phyloP scores from a whole-genome alignment of 2,329 filamentous ascomycete species.

The Fusarium sp. region DNA sequence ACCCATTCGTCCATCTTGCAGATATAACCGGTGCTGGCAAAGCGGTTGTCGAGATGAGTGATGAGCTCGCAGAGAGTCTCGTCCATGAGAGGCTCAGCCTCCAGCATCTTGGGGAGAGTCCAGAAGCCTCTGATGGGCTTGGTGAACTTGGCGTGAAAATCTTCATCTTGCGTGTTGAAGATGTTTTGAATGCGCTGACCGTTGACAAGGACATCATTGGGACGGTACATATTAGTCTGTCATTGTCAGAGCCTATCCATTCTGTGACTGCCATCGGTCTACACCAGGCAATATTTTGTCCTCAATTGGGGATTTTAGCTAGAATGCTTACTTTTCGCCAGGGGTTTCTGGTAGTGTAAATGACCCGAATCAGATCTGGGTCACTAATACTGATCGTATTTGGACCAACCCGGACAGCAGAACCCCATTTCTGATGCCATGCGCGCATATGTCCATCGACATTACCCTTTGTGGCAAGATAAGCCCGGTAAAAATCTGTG shows the following conservation, averaged over 20 bases:
- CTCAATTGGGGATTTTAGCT: no score
- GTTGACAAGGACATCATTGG: conserved; percentile 32
- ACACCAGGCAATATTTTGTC: no score
- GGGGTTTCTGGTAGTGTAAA: conserved; percentile 29
- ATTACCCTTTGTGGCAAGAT: conserved; percentile 20
- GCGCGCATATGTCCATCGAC: conserved; percentile 14
- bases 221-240: conserved; percentile 33
- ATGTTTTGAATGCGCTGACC: conserved; percentile 37
- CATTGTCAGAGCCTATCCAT: neutral
- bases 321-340: conserved; percentile 26
- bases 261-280: neutral
- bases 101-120: conserved; percentile 33
- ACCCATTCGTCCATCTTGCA: conserved; percentile 41
- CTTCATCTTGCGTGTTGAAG: conserved; percentile 37
- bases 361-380: conserved; percentile 29
- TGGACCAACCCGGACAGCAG: conserved; percentile 28
- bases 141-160: conserved; percentile 36
- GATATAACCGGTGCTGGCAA: neutral
- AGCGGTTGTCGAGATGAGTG: conserved; percentile 22
- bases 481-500: conserved; percentile 30
- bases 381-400: conserved; percentile 34
- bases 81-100: conserved; percentile 37
- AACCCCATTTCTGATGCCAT: conserved; percentile 32
- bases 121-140: conserved; percentile 39
- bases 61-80: conserved; percentile 31